Evolutionary conservation across 352 stramenopile genomes (phyloP).

Genomic region (Phytophthora idaei): DNA sequence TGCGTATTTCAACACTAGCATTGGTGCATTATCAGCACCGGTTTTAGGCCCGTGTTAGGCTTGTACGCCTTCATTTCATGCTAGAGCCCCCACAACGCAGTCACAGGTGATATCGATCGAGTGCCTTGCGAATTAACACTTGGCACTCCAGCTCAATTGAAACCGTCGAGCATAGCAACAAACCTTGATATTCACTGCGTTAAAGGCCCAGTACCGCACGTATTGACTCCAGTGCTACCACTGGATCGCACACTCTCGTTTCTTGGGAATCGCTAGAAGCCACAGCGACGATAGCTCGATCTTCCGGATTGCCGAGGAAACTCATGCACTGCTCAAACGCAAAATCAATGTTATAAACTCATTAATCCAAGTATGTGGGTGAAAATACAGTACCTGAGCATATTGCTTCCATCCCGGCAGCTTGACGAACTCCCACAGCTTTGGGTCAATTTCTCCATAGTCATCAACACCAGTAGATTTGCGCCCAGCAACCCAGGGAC

Average conservation of each 20-base stretch:
- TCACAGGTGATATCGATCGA: no score
- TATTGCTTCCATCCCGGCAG: slow-evolving; percentile 47
- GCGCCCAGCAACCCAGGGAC: slow-evolving; percentile 49
- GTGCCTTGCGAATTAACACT: no score
- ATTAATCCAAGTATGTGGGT: not conserved
- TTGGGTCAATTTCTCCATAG: slow-evolving; percentile 28
- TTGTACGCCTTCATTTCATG: no score
- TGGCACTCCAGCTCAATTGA: not conserved
- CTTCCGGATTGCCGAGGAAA: slow-evolving; percentile 9
- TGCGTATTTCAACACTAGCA: not conserved
- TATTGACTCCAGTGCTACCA: slow-evolving; percentile 29
- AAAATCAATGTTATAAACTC: not conserved
- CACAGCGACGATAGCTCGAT: slow-evolving; percentile 8
- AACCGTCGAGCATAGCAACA: not conserved
- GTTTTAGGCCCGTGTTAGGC: no score
- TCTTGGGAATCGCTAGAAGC: slow-evolving; percentile 4
- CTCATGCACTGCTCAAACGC: slow-evolving; percentile 16
- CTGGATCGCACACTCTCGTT: slow-evolving; percentile 17
- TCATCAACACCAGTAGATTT: slow-evolving; percentile 25
- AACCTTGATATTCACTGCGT: not conserved
- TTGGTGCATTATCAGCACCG: no score
- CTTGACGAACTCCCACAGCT: slow-evolving; percentile 34
- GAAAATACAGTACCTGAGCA: slow-evolving; percentile 35
- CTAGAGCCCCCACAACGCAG: no score
- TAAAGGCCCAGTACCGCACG: slow-evolving; percentile 34